A percentile compares a stretch with the other conserved stretches of the same genome.
Evolutionary conservation across 805 yeast species (phyloP).

Genomic region (Cyberlindnera mrakii): DNA sequence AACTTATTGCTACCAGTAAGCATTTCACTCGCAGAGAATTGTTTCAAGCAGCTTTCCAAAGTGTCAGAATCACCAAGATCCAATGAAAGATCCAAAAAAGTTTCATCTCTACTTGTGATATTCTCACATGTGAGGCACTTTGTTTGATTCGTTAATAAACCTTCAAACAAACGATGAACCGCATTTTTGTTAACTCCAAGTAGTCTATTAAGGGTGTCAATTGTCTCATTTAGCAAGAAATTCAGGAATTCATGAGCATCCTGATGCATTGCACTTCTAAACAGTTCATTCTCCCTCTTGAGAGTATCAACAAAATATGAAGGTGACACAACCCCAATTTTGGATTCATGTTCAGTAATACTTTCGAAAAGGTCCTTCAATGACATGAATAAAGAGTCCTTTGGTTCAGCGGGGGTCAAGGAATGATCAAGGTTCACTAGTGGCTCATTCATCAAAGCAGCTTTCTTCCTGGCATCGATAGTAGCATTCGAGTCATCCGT

Average conservation of each 20-base stretch:
- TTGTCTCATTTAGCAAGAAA: conserved; percentile 72
- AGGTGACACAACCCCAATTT: conserved; percentile 84
- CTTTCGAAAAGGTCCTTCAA: conserved; percentile 82
- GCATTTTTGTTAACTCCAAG: conserved; percentile 32
- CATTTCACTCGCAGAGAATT: conserved; percentile 82
- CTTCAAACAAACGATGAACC: conserved; percentile 75
- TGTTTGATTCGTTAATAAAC: conserved; percentile 78
- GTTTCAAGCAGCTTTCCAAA: conserved; percentile 69
- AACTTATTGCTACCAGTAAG: conserved; percentile 84
- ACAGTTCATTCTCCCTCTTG: conserved; percentile 77
- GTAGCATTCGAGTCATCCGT: conserved; percentile 31
- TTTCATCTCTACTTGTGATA: conserved; percentile 74
- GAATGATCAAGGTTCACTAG: conserved; percentile 75
- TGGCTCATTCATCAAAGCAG: conserved; percentile 77
- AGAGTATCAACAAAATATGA: conserved; percentile 63
- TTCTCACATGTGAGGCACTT: conserved; percentile 88
- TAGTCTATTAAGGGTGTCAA: conserved; percentile 32
- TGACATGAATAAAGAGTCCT: conserved; percentile 51
- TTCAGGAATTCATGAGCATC: conserved; percentile 97
- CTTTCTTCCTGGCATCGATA: conserved; percentile 69
- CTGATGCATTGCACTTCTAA: conserved; percentile 91
- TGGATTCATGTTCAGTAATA: conserved; percentile 63
- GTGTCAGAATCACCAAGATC: conserved; percentile 75
- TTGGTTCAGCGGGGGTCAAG: conserved; percentile 43
- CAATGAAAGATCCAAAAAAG: conserved; percentile 78